Evolutionary conservation across 306 rosid genomes (phyloP).

Genomic region (Malus fusca): DNA sequence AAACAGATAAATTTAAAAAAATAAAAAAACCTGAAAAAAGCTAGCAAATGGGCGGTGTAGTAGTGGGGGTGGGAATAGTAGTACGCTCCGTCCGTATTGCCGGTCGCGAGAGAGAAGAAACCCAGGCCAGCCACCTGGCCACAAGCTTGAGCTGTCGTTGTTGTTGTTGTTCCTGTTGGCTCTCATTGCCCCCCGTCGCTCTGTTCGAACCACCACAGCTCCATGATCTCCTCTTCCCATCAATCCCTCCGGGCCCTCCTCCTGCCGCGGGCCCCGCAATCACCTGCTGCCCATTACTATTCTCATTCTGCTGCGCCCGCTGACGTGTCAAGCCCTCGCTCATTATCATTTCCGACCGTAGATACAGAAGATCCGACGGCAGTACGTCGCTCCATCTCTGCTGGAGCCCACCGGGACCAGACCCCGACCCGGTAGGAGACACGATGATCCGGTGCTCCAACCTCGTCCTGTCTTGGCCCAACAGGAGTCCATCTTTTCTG

Average conservation of each 20-base stretch:
- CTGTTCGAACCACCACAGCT: conserved; percentile 7
- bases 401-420: conserved; percentile 1
- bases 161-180: conserved; percentile 9
- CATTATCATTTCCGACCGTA: conserved; percentile 69
- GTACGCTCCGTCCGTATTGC: conserved; percentile 19
- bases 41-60: neutral
- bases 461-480: conserved; percentile 25
- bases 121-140: conserved; percentile 51
- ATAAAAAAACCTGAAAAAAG: no score
- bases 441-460: conserved; percentile 75
- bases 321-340: conserved; percentile 18
- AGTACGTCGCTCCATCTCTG: conserved; percentile 85
- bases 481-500: conserved; percentile 62
- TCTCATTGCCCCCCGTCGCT: neutral
- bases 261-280: neutral
- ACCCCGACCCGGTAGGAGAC: conserved; percentile 18
- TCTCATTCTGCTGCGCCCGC: conserved; percentile 26
- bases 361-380: conserved; percentile 59
- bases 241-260: neutral
- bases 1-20: no score
- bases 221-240: conserved; percentile 14
- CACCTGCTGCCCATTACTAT: conserved; percentile 44
- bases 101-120: conserved; percentile 29
- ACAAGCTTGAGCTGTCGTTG: conserved; percentile 25
- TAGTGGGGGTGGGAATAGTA: neutral